phyloP scores from a whole-genome alignment of 2,329 filamentous ascomycete genomes.

The Trichoderma endophyticum region DNA sequence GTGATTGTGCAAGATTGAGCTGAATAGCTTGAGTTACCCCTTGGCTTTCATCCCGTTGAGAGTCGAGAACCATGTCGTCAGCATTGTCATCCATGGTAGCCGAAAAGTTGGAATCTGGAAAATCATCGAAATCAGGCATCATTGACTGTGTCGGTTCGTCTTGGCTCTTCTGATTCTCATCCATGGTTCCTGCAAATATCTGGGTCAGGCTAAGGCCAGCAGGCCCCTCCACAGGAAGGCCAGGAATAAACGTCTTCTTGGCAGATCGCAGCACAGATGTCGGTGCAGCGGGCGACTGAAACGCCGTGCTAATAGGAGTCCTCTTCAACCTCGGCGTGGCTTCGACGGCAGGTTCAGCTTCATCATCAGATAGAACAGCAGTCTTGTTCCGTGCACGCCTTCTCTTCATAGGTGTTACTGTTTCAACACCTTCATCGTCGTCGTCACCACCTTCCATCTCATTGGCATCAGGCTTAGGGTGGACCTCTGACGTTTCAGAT shows the following conservation, averaged over 20 bases:
- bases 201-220: conserved; percentile 77
- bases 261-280: conserved; percentile 66
- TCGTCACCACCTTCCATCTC: conserved; percentile 26
- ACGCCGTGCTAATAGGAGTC: conserved; percentile 40
- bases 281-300: conserved; percentile 52
- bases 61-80: conserved; percentile 51
- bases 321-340: conserved; percentile 51
- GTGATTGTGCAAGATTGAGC: conserved; percentile 59
- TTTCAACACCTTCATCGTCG: conserved; percentile 36
- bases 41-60: conserved; percentile 38
- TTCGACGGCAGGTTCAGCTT: conserved; percentile 34
- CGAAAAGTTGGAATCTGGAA: conserved; percentile 60
- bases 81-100: conserved; percentile 53
- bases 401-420: conserved; percentile 40
- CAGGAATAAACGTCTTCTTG: conserved; percentile 67
- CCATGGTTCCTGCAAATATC: conserved; percentile 88
- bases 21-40: conserved; percentile 44
- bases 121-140: conserved; percentile 56
- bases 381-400: conserved; percentile 50
- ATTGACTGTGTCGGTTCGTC: conserved; percentile 42
- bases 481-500: conserved; percentile 29
- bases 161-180: conserved; percentile 50
- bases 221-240: conserved; percentile 57
- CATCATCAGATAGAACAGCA: conserved; percentile 61
- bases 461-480: conserved; percentile 29